phyloP scores from a whole-genome alignment of 352 stramenopile genomes.

The Phytophthora kernoviae region DNA sequence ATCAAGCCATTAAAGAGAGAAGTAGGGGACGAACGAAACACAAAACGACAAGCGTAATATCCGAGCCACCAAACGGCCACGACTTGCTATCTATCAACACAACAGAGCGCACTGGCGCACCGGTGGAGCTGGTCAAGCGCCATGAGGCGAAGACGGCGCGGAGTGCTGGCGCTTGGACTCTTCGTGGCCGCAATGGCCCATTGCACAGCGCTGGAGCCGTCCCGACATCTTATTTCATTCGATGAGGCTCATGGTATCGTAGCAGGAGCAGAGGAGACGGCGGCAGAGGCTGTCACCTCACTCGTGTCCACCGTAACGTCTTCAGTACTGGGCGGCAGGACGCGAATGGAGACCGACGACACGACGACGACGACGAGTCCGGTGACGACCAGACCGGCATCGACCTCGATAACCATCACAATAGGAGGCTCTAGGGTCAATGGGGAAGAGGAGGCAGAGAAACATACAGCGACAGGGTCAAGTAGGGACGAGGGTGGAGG shows the following conservation, averaged over 20 bases:
- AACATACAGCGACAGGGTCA: conserved; percentile 3
- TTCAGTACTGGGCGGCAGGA: conserved; percentile 3
- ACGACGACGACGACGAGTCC: conserved; percentile 6
- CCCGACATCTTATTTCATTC: conserved; percentile 26
- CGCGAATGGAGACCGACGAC: conserved; percentile 1
- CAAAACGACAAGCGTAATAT: too few relatives aligned
- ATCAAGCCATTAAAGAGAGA: too few relatives aligned
- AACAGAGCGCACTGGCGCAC: conserved; percentile 3
- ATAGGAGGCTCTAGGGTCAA: conserved; percentile 2
- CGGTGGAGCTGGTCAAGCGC: conserved; percentile 17
- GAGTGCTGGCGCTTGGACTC: conserved; percentile 18
- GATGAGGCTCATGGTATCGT: conserved; percentile 20
- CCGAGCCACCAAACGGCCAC: too few relatives aligned
- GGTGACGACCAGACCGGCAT: conserved; percentile 1
- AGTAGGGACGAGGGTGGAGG: background rate
- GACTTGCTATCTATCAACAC: conserved; percentile 6
- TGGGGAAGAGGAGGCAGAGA: background rate
- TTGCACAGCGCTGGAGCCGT: conserved; percentile 11
- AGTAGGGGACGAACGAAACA: conserved; percentile 3
- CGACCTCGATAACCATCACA: conserved; percentile 11
- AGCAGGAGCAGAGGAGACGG: conserved; percentile 12
- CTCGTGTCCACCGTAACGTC: conserved; percentile 13
- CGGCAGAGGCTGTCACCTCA: conserved; percentile 1
- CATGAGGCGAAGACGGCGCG: conserved; percentile 31
- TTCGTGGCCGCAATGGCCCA: conserved; percentile 16